Conservation (phyloP, 2,329 filamentous ascomycete species). For the Alternaria tenuissima region DNA sequence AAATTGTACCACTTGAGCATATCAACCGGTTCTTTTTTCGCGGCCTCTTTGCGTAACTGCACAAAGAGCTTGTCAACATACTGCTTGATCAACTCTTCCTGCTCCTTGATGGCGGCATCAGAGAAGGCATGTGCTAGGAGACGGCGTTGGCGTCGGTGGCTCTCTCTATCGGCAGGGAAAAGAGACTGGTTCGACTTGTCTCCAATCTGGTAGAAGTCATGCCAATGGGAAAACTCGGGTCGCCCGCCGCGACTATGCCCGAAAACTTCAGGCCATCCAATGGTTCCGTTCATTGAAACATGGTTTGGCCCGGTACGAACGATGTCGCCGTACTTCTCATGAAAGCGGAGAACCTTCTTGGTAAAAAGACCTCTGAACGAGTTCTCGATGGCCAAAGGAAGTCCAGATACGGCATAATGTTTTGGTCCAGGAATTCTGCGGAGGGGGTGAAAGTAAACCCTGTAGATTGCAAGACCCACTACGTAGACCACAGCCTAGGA, state of each 20-base stretch:
- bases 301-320: constrained; percentile 19
- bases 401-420: constrained; percentile 26
- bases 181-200: constrained; percentile 13
- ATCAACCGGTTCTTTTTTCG: background rate
- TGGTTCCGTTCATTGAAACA: constrained; percentile 22
- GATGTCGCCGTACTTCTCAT: constrained; percentile 17
- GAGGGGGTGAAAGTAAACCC: constrained; percentile 28
- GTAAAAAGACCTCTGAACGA: constrained; percentile 4
- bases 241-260: constrained; percentile 22
- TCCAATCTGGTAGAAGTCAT: background rate
- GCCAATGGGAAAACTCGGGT: background rate
- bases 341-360: background rate
- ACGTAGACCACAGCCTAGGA: background rate
- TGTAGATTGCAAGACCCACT: constrained; percentile 20
- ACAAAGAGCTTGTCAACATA: constrained; percentile 36
- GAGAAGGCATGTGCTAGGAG: constrained; percentile 48
- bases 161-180: constrained; percentile 21
- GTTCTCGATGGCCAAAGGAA: background rate
- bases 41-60: background rate
- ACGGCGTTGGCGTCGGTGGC: constrained; percentile 38
- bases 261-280: constrained; percentile 51
- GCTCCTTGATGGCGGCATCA: constrained; percentile 45
- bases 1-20: constrained; percentile 44
- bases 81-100: constrained; percentile 43
- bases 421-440: constrained; percentile 33